phyloP scores from a whole-genome alignment of 345 rosid species.

The Boechera retrofracta region DNA sequence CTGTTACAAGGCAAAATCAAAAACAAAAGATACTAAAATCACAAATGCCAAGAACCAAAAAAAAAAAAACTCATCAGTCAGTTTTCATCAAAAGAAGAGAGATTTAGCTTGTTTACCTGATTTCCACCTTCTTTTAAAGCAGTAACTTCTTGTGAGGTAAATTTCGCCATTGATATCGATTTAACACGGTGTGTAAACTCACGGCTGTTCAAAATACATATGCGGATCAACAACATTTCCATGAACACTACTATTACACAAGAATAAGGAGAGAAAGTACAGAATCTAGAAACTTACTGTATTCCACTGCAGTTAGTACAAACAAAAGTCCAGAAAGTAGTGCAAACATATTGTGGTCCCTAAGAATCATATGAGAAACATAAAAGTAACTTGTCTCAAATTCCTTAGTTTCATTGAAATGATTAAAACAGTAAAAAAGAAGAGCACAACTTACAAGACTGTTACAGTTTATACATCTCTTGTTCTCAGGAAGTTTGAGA shows the following conservation, averaged over 20 bases:
- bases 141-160: slow-evolving; percentile 82
- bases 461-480: slow-evolving; percentile 90
- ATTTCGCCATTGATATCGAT: slow-evolving; percentile 94
- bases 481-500: slow-evolving; percentile 84
- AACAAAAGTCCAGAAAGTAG: slow-evolving; percentile 91
- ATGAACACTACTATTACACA: background rate
- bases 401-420: background rate
- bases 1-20: slow-evolving; percentile 49
- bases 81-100: background rate
- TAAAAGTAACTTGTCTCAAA: background rate
- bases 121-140: slow-evolving; percentile 96
- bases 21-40: slow-evolving; percentile 14
- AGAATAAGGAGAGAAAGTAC: background rate
- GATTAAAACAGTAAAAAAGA: background rate
- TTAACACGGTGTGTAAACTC: slow-evolving; percentile 97
- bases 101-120: slow-evolving; percentile 56
- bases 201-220: slow-evolving; percentile 57
- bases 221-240: slow-evolving; percentile 21
- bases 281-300: slow-evolving; percentile 62
- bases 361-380: slow-evolving; percentile 37
- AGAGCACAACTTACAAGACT: slow-evolving; percentile 64
- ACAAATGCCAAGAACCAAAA: slow-evolving; percentile 8
- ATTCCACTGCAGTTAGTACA: slow-evolving; percentile 98
- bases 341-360: slow-evolving; percentile 99
- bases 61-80: background rate